Base-by-base conservation (phyloP, 2,329 filamentous ascomycete species). In the Gnomoniopsis sp. region DNA sequence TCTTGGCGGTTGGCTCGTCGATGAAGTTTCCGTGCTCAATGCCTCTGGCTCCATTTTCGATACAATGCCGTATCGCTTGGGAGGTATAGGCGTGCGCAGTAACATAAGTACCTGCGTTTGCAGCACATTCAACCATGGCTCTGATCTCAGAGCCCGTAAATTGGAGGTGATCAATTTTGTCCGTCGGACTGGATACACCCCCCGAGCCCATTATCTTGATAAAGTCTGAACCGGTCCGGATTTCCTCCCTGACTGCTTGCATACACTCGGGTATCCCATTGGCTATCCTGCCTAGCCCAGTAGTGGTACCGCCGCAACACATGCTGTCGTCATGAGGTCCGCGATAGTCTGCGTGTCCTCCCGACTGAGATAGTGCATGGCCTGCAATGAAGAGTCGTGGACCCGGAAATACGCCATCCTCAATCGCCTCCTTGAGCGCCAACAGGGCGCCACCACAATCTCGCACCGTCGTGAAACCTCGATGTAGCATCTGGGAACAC, bases 201-300 rank as follows among this genome's bases (percentile, higher is more conserved):
- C 82, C 81, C 1, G 74, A 75, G 2, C 74, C 72, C 80, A 84
- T 83, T 63, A 85, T 80, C 68, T 84, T 85, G 68, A 85, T 76
- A 62, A 84, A 83, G 64, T 84, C 78, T 1, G 77, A 74, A 1
- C 81, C 81, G 14, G 68, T 70, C 2, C 81, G 70, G 1, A 85
- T 65, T 65, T 83, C 75, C 58, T 84, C 79, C 7, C 81, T 72
- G 1, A 76, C 76, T 33, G 72, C 76, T 52, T 75, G 74, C 57
- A 80, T 70, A 64, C 81, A 83, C 59, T 81, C 74, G 1, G 78
- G 68, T 0, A 80, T 77, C 1, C 80, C 79, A 64, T 84, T 77
- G 60, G 74, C 76, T 3, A 83, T 30, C 55, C 59, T 49, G 12
- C 77, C 77, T 6, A 79, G 64, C 6, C 70, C 71, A 1, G 67